Conservation (phyloP, 805 yeast species). For the Yamadazyma ubonensis region DNA sequence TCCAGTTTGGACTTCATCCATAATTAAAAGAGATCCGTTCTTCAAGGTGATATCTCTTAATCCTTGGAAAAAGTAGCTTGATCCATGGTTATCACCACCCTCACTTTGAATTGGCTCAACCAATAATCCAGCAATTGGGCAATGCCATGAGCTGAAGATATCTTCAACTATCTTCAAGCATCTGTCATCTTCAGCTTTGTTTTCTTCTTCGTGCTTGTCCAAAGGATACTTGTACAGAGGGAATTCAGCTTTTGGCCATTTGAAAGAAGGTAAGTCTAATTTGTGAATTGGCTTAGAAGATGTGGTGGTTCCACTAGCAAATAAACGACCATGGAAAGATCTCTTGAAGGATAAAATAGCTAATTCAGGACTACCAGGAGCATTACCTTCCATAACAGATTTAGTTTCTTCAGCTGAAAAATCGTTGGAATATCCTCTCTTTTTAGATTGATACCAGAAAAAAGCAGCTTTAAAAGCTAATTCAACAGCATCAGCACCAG, state of each 20-base stretch:
- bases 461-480: constrained; percentile 88
- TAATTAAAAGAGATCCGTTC: constrained; percentile 67
- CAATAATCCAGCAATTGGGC: constrained; percentile 84
- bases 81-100: constrained; percentile 90
- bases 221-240: constrained; percentile 85
- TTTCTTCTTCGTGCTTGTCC: constrained; percentile 59
- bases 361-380: constrained; percentile 87
- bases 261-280: constrained; percentile 86
- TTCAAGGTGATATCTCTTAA: constrained; percentile 72
- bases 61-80: constrained; percentile 76
- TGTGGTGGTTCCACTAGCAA: constrained; percentile 88
- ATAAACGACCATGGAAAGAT: constrained; percentile 93
- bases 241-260: constrained; percentile 96
- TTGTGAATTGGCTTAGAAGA: constrained; percentile 95
- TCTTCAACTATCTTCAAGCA: constrained; percentile 77
- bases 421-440: constrained; percentile 60
- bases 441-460: constrained; percentile 68
- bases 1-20: constrained; percentile 90
- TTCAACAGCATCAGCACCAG: constrained; percentile 89
- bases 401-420: constrained; percentile 68
- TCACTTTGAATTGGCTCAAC: constrained; percentile 91
- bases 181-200: constrained; percentile 75
- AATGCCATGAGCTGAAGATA: constrained; percentile 61
- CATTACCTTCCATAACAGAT: constrained; percentile 73
- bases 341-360: constrained; percentile 83